A percentile compares a stretch with the other conserved stretches of the same genome.
These are phyloP conservation scores for Clonostachys sp. DNA, from an alignment of 2,329 filamentous ascomycete species.

Conservation along the genomic window DNA sequence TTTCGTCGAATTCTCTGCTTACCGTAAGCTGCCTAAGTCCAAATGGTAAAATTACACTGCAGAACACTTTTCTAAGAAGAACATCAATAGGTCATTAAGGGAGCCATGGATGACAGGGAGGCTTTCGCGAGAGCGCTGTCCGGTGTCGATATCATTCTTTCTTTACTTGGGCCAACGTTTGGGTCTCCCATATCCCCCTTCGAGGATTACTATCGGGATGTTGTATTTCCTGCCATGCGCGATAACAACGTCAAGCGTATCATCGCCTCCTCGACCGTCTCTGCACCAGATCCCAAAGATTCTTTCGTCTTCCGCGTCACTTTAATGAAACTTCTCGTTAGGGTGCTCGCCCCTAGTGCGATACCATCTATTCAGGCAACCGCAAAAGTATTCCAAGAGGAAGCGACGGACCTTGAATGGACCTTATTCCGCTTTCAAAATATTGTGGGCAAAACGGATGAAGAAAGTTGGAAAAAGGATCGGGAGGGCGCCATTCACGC, in stretches of 20 bases:
- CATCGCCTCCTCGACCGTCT: constrained; percentile 23
- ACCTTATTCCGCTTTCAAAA: constrained; percentile 15
- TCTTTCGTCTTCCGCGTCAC: constrained; percentile 2
- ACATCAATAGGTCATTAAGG: too few relatives aligned
- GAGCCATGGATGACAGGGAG: too few relatives aligned
- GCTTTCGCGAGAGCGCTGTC: too few relatives aligned
- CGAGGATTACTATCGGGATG: too few relatives aligned
- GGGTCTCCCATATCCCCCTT: too few relatives aligned
- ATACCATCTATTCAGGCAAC: constrained; percentile 9
- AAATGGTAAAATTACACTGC: too few relatives aligned
- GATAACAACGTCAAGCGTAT: constrained; percentile 20
- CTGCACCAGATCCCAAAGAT: constrained; percentile 16
- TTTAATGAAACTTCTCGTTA: constrained; percentile 2
- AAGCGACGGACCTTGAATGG: constrained; percentile 17
- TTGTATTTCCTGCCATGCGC: constrained; percentile 10
- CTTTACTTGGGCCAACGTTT: too few relatives aligned
- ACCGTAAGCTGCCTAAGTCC: background rate
- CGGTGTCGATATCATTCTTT: too few relatives aligned
- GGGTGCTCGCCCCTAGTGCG: background rate
- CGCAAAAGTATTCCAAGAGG: constrained; percentile 9
- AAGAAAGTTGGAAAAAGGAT: constrained; percentile 15
- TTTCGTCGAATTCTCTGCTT: background rate
- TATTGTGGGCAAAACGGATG: constrained; percentile 16
- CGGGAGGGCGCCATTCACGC: constrained; percentile 12
- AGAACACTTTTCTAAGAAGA: too few relatives aligned